Conservation (phyloP, 2,329 filamentous ascomycete species). For the Exophiala lecanii-corni region DNA sequence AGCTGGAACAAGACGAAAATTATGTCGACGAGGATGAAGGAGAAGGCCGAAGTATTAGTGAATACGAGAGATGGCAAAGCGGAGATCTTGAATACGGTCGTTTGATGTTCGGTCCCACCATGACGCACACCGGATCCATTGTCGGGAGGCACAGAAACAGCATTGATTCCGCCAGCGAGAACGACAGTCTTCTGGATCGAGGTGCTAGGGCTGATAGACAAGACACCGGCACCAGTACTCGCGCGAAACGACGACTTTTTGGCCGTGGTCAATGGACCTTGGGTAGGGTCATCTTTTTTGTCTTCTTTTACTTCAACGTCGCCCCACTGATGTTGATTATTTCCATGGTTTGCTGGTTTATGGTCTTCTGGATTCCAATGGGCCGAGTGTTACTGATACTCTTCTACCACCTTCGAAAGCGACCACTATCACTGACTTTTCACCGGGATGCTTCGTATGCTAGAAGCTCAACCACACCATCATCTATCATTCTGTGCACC, state of each 20-base stretch:
- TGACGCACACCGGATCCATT: conserved; percentile 62
- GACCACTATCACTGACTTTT: conserved; percentile 88
- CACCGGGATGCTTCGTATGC: conserved; percentile 77
- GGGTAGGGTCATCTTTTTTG: conserved; percentile 90
- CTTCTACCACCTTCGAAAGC: conserved; percentile 84
- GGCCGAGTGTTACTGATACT: conserved; percentile 87
- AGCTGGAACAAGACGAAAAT: conserved; percentile 86
- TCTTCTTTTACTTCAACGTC: conserved; percentile 91
- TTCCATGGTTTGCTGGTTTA: conserved; percentile 85
- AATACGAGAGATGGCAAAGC: conserved; percentile 99
- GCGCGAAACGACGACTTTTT: conserved; percentile 78
- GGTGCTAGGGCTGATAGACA: conserved; percentile 50
- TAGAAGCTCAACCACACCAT: conserved; percentile 64
- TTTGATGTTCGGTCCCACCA: conserved; percentile 84
- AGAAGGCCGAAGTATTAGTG: conserved; percentile 92
- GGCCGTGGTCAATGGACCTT: conserved; percentile 94
- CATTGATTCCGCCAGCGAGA: conserved; percentile 83
- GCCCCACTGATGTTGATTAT: conserved; percentile 81
- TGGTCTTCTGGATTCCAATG: conserved; percentile 99
- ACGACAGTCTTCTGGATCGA: conserved; percentile 77
- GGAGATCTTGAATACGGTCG: conserved; percentile 93
- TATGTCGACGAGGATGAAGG: conserved; percentile 93
- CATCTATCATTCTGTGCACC: conserved; percentile 89
- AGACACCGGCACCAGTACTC: conserved; percentile 33
- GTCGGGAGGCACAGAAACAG: conserved; percentile 82